phyloP scores from a whole-genome alignment of 768 basidiomycete species.

The Tylopilus plumbeoviolaceoides region DNA sequence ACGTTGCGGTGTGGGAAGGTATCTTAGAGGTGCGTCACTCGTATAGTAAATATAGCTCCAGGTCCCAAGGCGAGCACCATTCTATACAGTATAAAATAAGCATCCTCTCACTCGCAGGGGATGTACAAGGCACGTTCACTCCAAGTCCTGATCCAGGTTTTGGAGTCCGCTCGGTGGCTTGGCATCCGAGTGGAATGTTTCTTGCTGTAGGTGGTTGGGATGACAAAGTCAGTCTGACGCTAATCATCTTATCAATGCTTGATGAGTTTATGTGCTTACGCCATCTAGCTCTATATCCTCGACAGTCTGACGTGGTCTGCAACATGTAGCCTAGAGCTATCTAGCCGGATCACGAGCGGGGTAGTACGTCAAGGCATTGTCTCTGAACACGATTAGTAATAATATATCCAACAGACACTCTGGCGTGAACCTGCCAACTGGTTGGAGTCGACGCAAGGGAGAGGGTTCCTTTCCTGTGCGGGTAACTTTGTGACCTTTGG shows the following conservation, averaged over 20 bases:
- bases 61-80: no score
- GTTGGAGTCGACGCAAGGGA: conserved; percentile 78
- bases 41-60: background rate
- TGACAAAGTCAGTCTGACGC: conserved; percentile 57
- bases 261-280: conserved; percentile 2
- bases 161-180: conserved; percentile 72
- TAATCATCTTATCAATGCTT: background rate
- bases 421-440: conserved; percentile 88
- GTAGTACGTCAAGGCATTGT: conserved; percentile 44
- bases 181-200: conserved; percentile 86
- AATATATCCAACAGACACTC: conserved; percentile 46
- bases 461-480: conserved; percentile 85
- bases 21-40: conserved; percentile 65
- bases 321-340: conserved; percentile 58
- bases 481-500: background rate
- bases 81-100: conserved; percentile 65
- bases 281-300: conserved; percentile 63
- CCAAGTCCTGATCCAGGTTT: conserved; percentile 78
- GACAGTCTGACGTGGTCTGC: conserved; percentile 74
- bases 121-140: conserved; percentile 58
- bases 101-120: conserved; percentile 64
- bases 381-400: background rate
- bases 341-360: conserved; percentile 50
- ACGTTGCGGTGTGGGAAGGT: conserved; percentile 81
- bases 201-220: conserved; percentile 86